Conservation (phyloP, 495 filamentous ascomycete species). For the Astrothelium subdiscretum region DNA sequence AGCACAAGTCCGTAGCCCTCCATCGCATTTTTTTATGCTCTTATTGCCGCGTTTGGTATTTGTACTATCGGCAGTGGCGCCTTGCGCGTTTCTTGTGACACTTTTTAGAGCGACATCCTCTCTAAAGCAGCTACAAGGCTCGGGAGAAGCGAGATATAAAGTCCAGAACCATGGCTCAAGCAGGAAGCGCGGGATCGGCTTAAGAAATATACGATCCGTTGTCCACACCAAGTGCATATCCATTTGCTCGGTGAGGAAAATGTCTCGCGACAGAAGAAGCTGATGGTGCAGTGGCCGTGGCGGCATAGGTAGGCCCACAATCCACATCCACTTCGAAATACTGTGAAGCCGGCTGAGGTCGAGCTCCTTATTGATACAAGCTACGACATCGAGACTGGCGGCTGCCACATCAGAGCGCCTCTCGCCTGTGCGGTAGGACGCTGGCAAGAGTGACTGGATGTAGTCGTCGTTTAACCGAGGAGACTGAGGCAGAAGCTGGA, state of each 20-base stretch:
- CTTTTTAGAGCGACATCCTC: neutral
- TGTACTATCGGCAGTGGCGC: neutral
- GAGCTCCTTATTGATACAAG: conserved; percentile 8
- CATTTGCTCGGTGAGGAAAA: conserved; percentile 37
- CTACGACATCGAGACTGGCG: neutral
- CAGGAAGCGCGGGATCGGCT: conserved; percentile 44
- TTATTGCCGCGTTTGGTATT: neutral
- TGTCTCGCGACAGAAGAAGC: conserved; percentile 28
- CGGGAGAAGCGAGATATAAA: neutral
- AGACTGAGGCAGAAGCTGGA: neutral
- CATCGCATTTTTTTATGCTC: neutral
- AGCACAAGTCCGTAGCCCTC: conserved; percentile 11
- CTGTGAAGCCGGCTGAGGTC: conserved; percentile 14
- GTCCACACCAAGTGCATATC: conserved; percentile 47
- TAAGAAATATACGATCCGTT: conserved; percentile 41
- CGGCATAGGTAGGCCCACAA: conserved; percentile 36
- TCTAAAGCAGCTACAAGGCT: neutral
- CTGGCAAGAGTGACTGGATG: neutral
- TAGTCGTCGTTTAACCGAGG: conserved; percentile 20
- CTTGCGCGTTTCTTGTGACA: neutral
- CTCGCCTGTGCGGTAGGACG: neutral
- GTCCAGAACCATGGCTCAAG: conserved; percentile 37
- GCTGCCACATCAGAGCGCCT: neutral
- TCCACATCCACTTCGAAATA: conserved; percentile 30
- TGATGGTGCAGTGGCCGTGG: conserved; percentile 40